These are phyloP conservation scores for Globisporangium splendens DNA, from an alignment of 352 stramenopile species.

Conservation along the genomic window DNA sequence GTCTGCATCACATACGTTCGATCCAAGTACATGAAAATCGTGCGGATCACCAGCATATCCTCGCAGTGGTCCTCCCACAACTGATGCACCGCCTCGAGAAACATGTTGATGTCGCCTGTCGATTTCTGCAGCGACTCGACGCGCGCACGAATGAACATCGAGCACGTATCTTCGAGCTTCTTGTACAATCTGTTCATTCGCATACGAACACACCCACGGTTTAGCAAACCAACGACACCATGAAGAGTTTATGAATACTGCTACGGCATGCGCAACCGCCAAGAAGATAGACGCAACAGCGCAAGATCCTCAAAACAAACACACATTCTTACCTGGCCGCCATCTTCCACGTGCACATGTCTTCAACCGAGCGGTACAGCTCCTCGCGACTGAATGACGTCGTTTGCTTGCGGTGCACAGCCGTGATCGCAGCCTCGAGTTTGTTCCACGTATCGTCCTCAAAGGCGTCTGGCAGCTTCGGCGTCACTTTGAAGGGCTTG, in stretches of 20 bases:
- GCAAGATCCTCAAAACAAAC: not conserved
- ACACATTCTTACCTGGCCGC: slow-evolving; percentile 35
- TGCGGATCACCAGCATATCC: slow-evolving; percentile 91
- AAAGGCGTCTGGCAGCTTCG: slow-evolving; percentile 70
- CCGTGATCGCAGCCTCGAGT: slow-evolving; percentile 58
- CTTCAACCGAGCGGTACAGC: slow-evolving; percentile 81
- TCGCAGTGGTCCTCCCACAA: slow-evolving; percentile 91
- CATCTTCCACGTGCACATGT: slow-evolving; percentile 94
- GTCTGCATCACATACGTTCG: slow-evolving; percentile 88
- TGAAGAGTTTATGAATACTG: not conserved
- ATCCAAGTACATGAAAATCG: slow-evolving; percentile 93
- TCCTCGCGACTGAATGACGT: slow-evolving; percentile 72
- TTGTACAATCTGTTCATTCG: slow-evolving; percentile 39
- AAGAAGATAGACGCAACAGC: slow-evolving; percentile 1
- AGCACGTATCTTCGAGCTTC: slow-evolving; percentile 66
- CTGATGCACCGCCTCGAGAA: slow-evolving; percentile 72
- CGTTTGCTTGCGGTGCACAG: slow-evolving; percentile 67
- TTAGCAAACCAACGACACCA: not conserved
- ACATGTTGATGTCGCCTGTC: slow-evolving; percentile 58
- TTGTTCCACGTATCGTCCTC: slow-evolving; percentile 76
- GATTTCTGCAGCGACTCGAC: slow-evolving; percentile 60
- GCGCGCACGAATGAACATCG: slow-evolving; percentile 49
- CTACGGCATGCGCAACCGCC: not conserved
- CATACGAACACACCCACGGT: not conserved
- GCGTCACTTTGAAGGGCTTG: slow-evolving; percentile 79